phyloP scores from a whole-genome alignment of 805 yeast species.

The Saturnispora saitoi region DNA sequence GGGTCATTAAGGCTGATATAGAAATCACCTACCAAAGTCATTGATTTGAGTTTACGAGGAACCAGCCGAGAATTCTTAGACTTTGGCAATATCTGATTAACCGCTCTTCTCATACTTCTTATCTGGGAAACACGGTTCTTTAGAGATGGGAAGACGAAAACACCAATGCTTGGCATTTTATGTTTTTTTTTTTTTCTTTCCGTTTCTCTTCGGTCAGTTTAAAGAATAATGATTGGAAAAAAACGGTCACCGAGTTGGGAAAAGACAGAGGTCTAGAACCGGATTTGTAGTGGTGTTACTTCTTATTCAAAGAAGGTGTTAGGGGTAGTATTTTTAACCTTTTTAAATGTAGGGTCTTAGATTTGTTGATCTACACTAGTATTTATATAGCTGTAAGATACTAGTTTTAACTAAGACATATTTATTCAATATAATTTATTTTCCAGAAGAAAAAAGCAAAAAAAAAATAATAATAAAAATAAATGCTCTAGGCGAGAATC shows the following conservation, averaged over 20 bases:
- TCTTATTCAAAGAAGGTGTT: not conserved
- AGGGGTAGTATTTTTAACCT: too few relatives aligned
- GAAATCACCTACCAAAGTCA: constrained; percentile 45
- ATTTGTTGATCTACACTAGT: too few relatives aligned
- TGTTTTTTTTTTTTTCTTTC: not conserved
- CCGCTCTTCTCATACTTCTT: constrained; percentile 44
- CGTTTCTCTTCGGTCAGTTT: not conserved
- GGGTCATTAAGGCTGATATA: constrained; percentile 66
- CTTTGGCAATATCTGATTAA: constrained; percentile 35
- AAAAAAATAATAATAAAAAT: too few relatives aligned
- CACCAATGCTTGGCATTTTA: constrained; percentile 5
- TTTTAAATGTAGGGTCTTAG: too few relatives aligned
- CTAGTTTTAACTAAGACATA: too few relatives aligned
- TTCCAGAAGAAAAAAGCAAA: too few relatives aligned
- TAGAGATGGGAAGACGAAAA: not conserved
- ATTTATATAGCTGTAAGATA: too few relatives aligned
- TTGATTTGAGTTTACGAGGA: constrained; percentile 15
- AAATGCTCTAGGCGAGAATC: constrained; percentile 31
- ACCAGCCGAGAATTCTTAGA: constrained; percentile 15
- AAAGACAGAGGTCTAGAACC: not conserved
- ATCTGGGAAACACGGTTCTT: not conserved
- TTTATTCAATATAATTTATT: too few relatives aligned
- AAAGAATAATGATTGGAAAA: not conserved
- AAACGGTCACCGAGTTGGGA: not conserved
- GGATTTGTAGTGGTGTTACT: not conserved